A percentile compares a stretch with the other conserved stretches of the same genome.
Evolutionary conservation across 805 yeast species (phyloP).

Genomic region (Martiniozyma abietophila): DNA sequence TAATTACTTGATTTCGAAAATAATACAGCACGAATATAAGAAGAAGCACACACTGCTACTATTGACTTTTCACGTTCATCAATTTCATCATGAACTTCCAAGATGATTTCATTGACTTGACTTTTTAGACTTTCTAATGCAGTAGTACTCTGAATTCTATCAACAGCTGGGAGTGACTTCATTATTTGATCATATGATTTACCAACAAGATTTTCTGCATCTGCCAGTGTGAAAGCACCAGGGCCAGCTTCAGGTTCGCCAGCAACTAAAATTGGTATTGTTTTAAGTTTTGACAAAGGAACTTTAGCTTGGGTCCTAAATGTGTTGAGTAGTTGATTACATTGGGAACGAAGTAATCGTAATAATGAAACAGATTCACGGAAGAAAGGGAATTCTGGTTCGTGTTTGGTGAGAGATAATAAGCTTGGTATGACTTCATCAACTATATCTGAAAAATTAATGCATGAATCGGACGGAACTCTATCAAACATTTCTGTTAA

Average conservation of each 20-base stretch:
- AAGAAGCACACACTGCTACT: slow-evolving; percentile 68
- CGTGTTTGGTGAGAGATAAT: slow-evolving; percentile 2
- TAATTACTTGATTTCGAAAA: slow-evolving; percentile 37
- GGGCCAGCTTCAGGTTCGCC: slow-evolving; percentile 95
- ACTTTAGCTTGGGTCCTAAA: slow-evolving; percentile 72
- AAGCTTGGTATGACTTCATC: slow-evolving; percentile 7
- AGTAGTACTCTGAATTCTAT: slow-evolving; percentile 60
- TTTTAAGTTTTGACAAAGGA: slow-evolving; percentile 63
- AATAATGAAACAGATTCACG: slow-evolving; percentile 83
- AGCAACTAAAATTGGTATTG: slow-evolving; percentile 79
- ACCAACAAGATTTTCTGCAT: slow-evolving; percentile 59
- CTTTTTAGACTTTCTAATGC: slow-evolving; percentile 72
- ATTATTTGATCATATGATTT: slow-evolving; percentile 61
- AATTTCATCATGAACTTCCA: slow-evolving; percentile 52
- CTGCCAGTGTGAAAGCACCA: slow-evolving; percentile 74
- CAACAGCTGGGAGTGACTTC: slow-evolving; percentile 53
- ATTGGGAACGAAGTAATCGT: slow-evolving; percentile 77
- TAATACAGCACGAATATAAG: slow-evolving; percentile 24
- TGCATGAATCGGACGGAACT: no score
- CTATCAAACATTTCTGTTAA: slow-evolving; percentile 52
- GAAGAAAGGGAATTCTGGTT: slow-evolving; percentile 39
- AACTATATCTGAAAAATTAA: slow-evolving; percentile 16
- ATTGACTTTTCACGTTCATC: slow-evolving; percentile 48
- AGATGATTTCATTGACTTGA: slow-evolving; percentile 55
- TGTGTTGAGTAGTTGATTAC: slow-evolving; percentile 70